Evolutionary conservation across 2,329 filamentous ascomycete genomes (phyloP).

Genomic region (Pestalotiopsis sp.): DNA sequence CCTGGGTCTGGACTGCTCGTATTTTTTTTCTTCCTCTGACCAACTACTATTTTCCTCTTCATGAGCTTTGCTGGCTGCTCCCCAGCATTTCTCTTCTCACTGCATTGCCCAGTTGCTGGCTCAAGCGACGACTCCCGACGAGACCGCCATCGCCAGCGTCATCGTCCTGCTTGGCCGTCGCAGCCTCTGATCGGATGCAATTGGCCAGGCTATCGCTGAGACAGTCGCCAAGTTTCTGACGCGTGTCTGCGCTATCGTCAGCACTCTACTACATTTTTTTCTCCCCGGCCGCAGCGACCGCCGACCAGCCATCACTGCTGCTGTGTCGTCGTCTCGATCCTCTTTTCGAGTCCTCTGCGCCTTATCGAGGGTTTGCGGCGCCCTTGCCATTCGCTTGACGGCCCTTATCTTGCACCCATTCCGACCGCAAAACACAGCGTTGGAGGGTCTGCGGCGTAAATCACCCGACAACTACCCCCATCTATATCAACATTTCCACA

Average conservation of each 20-base stretch:
- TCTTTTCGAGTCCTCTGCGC: not conserved
- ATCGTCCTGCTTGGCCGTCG: not conserved
- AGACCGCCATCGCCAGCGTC: not conserved
- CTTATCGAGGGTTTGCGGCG: conserved; percentile 3
- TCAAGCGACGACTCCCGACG: not conserved
- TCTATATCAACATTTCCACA: not conserved
- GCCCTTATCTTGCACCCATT: not conserved
- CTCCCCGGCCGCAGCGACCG: not conserved
- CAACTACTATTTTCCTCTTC: not conserved
- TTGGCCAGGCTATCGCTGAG: conserved; percentile 1
- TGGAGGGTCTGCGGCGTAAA: not conserved
- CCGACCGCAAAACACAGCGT: not conserved
- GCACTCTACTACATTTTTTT: not conserved
- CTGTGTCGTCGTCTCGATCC: not conserved
- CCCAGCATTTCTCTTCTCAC: not conserved
- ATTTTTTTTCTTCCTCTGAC: not conserved
- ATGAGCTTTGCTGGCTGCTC: conserved; percentile 3
- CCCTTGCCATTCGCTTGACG: conserved; percentile 6
- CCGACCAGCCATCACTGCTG: not conserved
- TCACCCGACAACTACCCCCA: not conserved
- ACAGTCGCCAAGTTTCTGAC: conserved; percentile 7
- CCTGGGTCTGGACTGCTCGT: conserved; percentile 1
- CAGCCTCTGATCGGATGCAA: not conserved
- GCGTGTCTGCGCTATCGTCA: conserved; percentile 4
- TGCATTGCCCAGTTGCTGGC: conserved; percentile 6